phyloP scores from a whole-genome alignment of 2,329 filamentous ascomycete genomes.

The Alternaria arbusti region DNA sequence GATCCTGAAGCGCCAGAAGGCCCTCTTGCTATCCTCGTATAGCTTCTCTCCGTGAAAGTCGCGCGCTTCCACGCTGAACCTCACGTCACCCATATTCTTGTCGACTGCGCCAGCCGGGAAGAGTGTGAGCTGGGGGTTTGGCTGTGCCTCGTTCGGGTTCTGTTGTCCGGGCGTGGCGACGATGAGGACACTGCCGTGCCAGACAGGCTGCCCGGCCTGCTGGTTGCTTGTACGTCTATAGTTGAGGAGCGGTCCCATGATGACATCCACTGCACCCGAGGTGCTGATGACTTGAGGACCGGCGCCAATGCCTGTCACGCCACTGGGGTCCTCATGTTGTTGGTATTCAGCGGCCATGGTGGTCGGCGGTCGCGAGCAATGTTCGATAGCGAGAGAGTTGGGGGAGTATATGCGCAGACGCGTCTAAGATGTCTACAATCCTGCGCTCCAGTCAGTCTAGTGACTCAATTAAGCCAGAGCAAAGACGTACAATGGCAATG shows the following conservation, averaged over 20 bases:
- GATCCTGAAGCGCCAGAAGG: slow-evolving; percentile 66
- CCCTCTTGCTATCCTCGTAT: slow-evolving; percentile 64
- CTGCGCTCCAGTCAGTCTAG: slow-evolving; percentile 16
- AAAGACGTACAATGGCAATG: slow-evolving; percentile 20
- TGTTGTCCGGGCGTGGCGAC: slow-evolving; percentile 76
- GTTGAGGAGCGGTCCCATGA: slow-evolving; percentile 77
- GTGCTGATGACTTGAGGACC: slow-evolving; percentile 55
- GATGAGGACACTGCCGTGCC: slow-evolving; percentile 86
- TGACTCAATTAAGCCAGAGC: slow-evolving; percentile 8
- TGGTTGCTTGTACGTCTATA: slow-evolving; percentile 74
- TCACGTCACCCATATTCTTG: slow-evolving; percentile 27
- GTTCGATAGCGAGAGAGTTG: neutral
- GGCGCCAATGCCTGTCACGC: slow-evolving; percentile 47
- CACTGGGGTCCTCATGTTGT: slow-evolving; percentile 30
- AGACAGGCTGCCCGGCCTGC: slow-evolving; percentile 57
- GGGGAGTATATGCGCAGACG: neutral
- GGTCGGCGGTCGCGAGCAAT: neutral
- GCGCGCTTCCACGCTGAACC: slow-evolving; percentile 34
- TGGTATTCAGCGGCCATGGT: slow-evolving; percentile 4
- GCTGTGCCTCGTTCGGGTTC: neutral
- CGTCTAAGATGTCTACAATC: slow-evolving; percentile 6
- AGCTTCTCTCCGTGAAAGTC: slow-evolving; percentile 60
- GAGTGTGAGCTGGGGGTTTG: slow-evolving; percentile 66
- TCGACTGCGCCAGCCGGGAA: slow-evolving; percentile 54
- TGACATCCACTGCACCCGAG: slow-evolving; percentile 59